Conservation (phyloP, 1,139 yeast species). For the Sugiyamaella novakii region DNA sequence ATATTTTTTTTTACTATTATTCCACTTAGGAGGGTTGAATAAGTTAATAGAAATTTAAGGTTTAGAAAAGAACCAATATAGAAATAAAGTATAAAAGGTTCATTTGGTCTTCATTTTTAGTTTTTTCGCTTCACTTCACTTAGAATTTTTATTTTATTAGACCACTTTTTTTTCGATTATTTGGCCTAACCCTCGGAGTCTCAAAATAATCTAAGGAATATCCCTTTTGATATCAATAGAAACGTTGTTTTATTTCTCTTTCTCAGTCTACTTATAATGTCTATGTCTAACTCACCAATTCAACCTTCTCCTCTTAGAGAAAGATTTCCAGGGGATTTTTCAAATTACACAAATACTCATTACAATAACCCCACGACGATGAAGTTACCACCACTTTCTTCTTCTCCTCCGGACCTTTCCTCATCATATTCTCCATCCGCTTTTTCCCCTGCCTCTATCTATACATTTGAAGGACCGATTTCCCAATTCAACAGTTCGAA, state of each 20-base stretch:
- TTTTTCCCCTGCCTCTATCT: slow-evolving; percentile 9
- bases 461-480: slow-evolving; percentile 13
- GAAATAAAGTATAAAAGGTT: no score
- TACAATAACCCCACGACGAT: background rate
- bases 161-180: no score
- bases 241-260: no score
- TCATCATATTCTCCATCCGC: slow-evolving; percentile 2
- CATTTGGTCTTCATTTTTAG: background rate
- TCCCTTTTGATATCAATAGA: background rate
- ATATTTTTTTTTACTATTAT: background rate
- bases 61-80: no score
- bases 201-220: no score
- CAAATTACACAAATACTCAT: slow-evolving; percentile 2
- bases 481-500: slow-evolving; percentile 11
- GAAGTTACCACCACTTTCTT: no score
- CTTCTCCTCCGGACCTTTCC: slow-evolving; percentile 10
- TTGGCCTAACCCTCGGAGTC: no score
- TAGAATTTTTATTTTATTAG: no score
- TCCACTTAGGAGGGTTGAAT: no score
- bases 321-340: background rate
- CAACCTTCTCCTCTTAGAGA: slow-evolving; percentile 1
- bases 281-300: slow-evolving; percentile 5
- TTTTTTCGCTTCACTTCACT: no score
- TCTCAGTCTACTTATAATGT: background rate
- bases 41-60: no score